Percentiles rank a stretch among this genome's conserved stretches.
Conservation (phyloP, 371 early-diverging fungal species). For the Rhizopus microsporus region DNA sequence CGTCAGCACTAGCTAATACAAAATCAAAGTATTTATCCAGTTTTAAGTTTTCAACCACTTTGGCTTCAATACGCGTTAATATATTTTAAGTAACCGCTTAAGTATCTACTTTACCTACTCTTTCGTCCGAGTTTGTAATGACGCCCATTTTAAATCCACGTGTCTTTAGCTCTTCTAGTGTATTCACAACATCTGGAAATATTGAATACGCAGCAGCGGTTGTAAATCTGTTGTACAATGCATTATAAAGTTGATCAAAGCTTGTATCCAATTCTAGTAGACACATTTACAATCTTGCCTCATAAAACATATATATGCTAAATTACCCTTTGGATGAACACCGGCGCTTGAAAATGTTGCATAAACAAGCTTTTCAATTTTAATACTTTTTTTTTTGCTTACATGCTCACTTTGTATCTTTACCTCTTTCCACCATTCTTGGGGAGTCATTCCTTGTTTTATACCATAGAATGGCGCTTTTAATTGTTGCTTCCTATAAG, state of each 20-base stretch:
- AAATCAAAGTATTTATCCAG: constrained; percentile 46
- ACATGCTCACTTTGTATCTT: neutral
- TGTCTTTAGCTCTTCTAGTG: constrained; percentile 30
- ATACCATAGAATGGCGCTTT: constrained; percentile 48
- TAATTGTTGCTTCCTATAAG: constrained; percentile 32
- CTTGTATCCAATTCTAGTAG: constrained; percentile 33
- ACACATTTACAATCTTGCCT: constrained; percentile 1
- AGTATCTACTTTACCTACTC: constrained; percentile 31
- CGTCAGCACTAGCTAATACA: constrained; percentile 35
- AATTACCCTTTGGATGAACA: constrained; percentile 31
- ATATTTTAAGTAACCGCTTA: neutral
- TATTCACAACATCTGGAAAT: constrained; percentile 40
- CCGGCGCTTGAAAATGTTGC: constrained; percentile 40
- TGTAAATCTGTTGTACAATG: constrained; percentile 41
- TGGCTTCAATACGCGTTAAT: neutral
- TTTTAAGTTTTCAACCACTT: constrained; percentile 39
- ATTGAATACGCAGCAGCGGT: constrained; percentile 44
- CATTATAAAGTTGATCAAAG: constrained; percentile 36
- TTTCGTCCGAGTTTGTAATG: constrained; percentile 51
- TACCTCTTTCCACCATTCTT: constrained; percentile 49
- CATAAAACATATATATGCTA: neutral
- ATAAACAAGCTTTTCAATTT: constrained; percentile 31
- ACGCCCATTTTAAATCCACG: constrained; percentile 47
- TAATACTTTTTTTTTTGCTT: no score
- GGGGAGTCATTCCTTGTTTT: constrained; percentile 34